Conservation (phyloP, 2,329 filamentous ascomycete species). For the Dactylellina sp. region DNA sequence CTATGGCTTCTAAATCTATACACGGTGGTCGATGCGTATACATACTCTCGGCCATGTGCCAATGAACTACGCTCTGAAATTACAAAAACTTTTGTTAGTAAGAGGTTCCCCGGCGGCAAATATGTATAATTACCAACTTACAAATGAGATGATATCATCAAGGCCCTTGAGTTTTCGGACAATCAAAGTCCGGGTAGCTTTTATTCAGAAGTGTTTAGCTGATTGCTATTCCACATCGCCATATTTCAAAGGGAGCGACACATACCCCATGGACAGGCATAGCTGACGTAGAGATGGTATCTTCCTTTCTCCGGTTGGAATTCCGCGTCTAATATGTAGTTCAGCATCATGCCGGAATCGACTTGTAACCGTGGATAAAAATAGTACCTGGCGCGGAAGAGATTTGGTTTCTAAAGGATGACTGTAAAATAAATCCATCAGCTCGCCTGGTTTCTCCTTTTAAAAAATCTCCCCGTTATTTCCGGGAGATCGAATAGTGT, state of each 20-base stretch:
- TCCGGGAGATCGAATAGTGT: too few species aligned
- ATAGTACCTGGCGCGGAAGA: slow-evolving; percentile 39
- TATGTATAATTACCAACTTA: slow-evolving; percentile 12
- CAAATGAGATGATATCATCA: slow-evolving; percentile 76
- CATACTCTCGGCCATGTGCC: slow-evolving; percentile 78
- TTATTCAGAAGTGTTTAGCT: background rate
- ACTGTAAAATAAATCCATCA: slow-evolving; percentile 24
- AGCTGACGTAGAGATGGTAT: slow-evolving; percentile 95
- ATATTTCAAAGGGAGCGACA: background rate
- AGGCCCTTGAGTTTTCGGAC: slow-evolving; percentile 90
- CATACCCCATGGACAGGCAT: slow-evolving; percentile 87
- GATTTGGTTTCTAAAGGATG: slow-evolving; percentile 44
- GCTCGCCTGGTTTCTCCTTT: background rate
- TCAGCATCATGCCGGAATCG: slow-evolving; percentile 64
- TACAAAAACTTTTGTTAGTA: slow-evolving; percentile 64
- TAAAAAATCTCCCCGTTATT: too few species aligned
- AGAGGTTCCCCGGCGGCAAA: background rate
- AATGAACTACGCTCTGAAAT: slow-evolving; percentile 81
- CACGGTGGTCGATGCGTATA: slow-evolving; percentile 67
- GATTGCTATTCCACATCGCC: background rate
- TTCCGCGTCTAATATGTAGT: slow-evolving; percentile 73
- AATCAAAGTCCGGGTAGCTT: slow-evolving; percentile 75
- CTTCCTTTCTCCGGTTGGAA: slow-evolving; percentile 88
- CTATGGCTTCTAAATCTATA: background rate
- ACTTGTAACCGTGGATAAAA: background rate